Percentiles rank a stretch among this genome's conserved stretches.
Conservation (phyloP, 2,329 filamentous ascomycete genomes). For the Pseudocercospora fuligena region DNA sequence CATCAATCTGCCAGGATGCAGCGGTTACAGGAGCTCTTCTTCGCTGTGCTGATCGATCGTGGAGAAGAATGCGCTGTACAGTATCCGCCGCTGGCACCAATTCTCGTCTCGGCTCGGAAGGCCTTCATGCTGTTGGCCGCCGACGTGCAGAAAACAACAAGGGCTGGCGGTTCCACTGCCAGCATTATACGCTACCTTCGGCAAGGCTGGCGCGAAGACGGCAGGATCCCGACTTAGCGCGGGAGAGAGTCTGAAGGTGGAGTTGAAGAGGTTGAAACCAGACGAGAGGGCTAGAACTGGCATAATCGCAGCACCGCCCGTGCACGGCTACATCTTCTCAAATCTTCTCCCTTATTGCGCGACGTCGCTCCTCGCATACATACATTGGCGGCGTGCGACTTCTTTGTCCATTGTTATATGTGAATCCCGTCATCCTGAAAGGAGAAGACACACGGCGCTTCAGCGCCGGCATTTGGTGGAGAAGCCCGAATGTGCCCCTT, state of each 20-base stretch:
- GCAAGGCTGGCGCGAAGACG: conserved; percentile 7
- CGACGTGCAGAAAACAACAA: conserved; percentile 2
- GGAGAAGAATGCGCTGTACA: neutral
- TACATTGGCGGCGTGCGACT: neutral
- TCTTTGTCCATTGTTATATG: neutral
- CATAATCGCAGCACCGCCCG: conserved; percentile 7
- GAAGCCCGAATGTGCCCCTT: conserved; percentile 9
- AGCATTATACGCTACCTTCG: conserved; percentile 5
- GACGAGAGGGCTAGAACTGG: conserved; percentile 2
- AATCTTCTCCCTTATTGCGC: neutral
- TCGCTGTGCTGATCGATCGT: neutral
- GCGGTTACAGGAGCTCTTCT: neutral
- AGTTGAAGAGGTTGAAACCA: conserved; percentile 2
- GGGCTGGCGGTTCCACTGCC: conserved; percentile 4
- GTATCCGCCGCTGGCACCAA: neutral
- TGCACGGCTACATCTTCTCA: conserved; percentile 1
- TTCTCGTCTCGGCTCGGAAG: neutral
- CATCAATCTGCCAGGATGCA: conserved; percentile 2
- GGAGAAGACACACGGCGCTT: conserved; percentile 5
- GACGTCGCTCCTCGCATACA: neutral
- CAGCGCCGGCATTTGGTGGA: conserved; percentile 10
- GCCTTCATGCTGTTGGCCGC: neutral
- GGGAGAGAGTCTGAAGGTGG: neutral
- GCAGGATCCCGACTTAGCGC: conserved; percentile 13
- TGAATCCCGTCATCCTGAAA: conserved; percentile 1